Conservation (phyloP, 2,329 filamentous ascomycete genomes). For the Epicoccum nigrum region DNA sequence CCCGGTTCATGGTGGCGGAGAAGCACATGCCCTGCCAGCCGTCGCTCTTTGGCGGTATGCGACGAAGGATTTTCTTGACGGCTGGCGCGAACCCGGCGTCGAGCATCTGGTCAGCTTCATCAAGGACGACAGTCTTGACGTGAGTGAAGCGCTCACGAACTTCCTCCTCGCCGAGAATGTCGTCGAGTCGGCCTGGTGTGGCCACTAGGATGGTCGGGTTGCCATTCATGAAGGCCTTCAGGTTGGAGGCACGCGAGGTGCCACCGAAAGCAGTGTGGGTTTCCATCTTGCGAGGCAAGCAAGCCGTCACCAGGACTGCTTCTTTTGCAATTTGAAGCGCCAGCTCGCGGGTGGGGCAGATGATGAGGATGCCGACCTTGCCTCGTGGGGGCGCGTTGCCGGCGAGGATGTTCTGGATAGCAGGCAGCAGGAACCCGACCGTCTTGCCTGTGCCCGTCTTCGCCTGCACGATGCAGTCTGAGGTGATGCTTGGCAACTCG, state of each 20-base stretch:
- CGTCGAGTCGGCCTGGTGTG: constrained; percentile 56
- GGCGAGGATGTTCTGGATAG: constrained; percentile 53
- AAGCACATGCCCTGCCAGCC: constrained; percentile 60
- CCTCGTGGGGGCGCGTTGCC: constrained; percentile 41
- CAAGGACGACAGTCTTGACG: constrained; percentile 53
- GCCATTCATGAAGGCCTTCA: constrained; percentile 44
- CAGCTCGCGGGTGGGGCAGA: constrained; percentile 57
- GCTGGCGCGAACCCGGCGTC: constrained; percentile 61
- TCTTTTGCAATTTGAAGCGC: constrained; percentile 58
- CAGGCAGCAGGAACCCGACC: constrained; percentile 56
- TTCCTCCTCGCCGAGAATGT: constrained; percentile 53
- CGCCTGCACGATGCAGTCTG: constrained; percentile 61
- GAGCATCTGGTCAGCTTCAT: constrained; percentile 55
- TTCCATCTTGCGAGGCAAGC: constrained; percentile 47
- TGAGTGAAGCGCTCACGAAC: constrained; percentile 55
- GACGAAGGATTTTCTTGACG: constrained; percentile 58
- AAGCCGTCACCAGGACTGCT: constrained; percentile 52
- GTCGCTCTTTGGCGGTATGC: constrained; percentile 57
- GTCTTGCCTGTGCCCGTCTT: constrained; percentile 60
- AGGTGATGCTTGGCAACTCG: constrained; percentile 56
- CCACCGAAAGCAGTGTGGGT: constrained; percentile 55
- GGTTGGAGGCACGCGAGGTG: constrained; percentile 40
- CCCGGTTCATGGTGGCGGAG: constrained; percentile 53
- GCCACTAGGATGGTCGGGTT: constrained; percentile 54
- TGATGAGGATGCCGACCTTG: constrained; percentile 54